Evolutionary conservation across 1,139 yeast species (phyloP).

Genomic region (Ogataea hybrid): DNA sequence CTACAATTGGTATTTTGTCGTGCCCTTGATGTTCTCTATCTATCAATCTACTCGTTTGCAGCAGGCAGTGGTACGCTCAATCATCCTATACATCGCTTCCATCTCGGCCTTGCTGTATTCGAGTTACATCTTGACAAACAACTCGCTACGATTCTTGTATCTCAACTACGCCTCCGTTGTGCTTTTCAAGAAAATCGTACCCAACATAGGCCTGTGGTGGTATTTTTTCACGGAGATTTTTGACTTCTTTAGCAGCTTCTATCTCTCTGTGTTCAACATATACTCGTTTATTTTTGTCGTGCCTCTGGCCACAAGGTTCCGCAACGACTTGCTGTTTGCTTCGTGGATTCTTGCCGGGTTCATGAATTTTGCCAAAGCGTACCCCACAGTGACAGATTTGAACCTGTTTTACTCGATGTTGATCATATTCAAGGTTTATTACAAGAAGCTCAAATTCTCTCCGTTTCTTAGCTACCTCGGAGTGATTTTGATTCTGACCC

Average conservation of each 20-base stretch:
- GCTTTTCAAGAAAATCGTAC: conserved; percentile 65
- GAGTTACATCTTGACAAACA: conserved; percentile 39
- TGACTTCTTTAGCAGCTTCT: conserved; percentile 82
- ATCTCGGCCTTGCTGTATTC: conserved; percentile 37
- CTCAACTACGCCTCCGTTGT: conserved; percentile 64
- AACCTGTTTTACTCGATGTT: conserved; percentile 50
- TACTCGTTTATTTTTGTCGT: conserved; percentile 65
- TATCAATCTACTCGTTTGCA: conserved; percentile 9
- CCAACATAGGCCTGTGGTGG: conserved; percentile 98
- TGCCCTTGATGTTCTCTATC: conserved; percentile 45
- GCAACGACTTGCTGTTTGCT: conserved; percentile 63
- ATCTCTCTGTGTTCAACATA: conserved; percentile 78
- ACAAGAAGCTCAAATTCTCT: conserved; percentile 26
- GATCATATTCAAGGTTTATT: conserved; percentile 28
- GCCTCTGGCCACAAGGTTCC: conserved; percentile 72
- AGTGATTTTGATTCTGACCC: conserved; percentile 36
- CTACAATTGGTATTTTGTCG: conserved; percentile 54
- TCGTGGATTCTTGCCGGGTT: conserved; percentile 62
- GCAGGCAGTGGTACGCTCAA: conserved; percentile 9
- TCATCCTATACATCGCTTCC: conserved; percentile 12
- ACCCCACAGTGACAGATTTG: conserved; percentile 85
- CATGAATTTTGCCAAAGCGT: conserved; percentile 73
- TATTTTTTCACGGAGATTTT: conserved; percentile 95
- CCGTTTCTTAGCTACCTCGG: conserved; percentile 27
- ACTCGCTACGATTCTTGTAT: conserved; percentile 52